Evolutionary conservation across 495 filamentous ascomycete genomes (phyloP).

Genomic region (Clavariopsis aquatica): DNA sequence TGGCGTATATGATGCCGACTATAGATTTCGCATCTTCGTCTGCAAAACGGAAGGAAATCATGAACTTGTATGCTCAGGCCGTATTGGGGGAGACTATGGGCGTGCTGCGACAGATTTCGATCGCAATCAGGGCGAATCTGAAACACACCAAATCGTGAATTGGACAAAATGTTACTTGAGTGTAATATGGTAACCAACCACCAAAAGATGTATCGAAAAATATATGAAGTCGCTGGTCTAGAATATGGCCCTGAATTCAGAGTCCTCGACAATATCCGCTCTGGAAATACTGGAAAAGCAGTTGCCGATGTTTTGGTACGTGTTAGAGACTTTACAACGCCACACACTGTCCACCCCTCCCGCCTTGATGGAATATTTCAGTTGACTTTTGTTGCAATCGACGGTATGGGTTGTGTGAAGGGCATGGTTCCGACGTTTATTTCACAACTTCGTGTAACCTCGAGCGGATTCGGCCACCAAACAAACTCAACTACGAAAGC

Average conservation of each 20-base stretch:
- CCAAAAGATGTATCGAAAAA: no score
- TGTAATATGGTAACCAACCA: no score
- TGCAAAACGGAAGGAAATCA: background rate
- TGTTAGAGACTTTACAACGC: slow-evolving; percentile 44
- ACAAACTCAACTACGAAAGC: no score
- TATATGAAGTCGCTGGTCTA: no score
- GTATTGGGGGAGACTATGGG: background rate
- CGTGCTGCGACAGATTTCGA: background rate
- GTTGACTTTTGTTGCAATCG: background rate
- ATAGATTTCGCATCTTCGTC: slow-evolving; percentile 4
- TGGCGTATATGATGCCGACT: background rate
- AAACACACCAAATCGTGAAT: no score
- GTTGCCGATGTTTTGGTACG: slow-evolving; percentile 46
- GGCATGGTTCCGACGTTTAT: no score
- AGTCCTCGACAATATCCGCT: no score
- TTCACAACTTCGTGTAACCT: no score
- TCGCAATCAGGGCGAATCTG: background rate
- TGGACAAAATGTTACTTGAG: no score
- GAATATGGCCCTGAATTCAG: no score
- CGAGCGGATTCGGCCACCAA: no score
- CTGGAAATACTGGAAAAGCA: slow-evolving; percentile 23
- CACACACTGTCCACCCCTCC: slow-evolving; percentile 53
- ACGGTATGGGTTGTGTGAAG: no score
- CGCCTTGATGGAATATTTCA: slow-evolving; percentile 46
- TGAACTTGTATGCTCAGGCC: background rate